Conservation (phyloP, 805 yeast species). For the Phaffomyces antillensis region DNA sequence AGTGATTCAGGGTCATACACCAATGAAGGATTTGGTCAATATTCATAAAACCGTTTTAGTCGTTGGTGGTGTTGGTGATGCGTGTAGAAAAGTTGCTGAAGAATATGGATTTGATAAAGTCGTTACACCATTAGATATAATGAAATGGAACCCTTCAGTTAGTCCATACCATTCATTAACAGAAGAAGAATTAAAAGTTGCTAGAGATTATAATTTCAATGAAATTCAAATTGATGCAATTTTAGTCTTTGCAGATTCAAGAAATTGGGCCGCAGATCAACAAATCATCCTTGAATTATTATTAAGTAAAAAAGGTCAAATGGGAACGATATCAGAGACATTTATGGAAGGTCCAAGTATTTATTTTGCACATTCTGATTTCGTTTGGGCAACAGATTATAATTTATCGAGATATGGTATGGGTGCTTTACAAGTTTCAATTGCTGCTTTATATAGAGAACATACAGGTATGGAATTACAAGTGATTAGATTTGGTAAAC, state of each 20-base stretch:
- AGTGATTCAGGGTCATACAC: conserved; percentile 90
- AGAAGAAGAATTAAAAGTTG: conserved; percentile 56
- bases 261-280: conserved; percentile 92
- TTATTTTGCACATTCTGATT: conserved; percentile 87
- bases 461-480: conserved; percentile 77
- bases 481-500: conserved; percentile 84
- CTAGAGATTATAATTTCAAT: conserved; percentile 54
- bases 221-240: conserved; percentile 70
- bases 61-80: conserved; percentile 84
- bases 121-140: conserved; percentile 72
- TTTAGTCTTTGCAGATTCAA: conserved; percentile 83
- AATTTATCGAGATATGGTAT: conserved; percentile 79
- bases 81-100: conserved; percentile 76
- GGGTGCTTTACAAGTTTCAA: conserved; percentile 89
- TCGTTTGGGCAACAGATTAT: conserved; percentile 90
- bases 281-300: conserved; percentile 81
- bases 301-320: conserved; percentile 66
- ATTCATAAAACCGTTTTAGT: conserved; percentile 69
- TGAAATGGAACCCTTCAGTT: conserved; percentile 83
- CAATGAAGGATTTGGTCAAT: conserved; percentile 76
- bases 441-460: conserved; percentile 77
- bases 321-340: conserved; percentile 74
- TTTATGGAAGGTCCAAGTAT: conserved; percentile 74
- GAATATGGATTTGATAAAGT: conserved; percentile 81
- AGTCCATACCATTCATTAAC: conserved; percentile 76